phyloP scores from a whole-genome alignment of 2,329 filamentous ascomycete species.

The Monilinia fructicola region DNA sequence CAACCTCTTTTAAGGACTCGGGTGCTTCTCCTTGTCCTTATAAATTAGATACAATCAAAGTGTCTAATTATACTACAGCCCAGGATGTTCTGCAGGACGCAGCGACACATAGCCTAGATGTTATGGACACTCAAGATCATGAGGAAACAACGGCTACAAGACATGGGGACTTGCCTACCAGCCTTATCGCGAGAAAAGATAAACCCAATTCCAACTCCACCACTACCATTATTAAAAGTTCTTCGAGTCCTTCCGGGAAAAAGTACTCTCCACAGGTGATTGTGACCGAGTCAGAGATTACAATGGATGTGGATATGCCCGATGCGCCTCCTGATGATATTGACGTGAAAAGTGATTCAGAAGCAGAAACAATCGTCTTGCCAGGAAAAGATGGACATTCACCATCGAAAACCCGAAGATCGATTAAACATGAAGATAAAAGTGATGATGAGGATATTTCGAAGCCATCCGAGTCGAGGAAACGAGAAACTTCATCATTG shows the following conservation, averaged over 20 bases:
- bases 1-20: conserved; percentile 25
- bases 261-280: conserved; percentile 39
- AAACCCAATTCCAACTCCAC: conserved; percentile 28
- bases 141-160: conserved; percentile 32
- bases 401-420: conserved; percentile 61
- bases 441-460: conserved; percentile 53
- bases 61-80: conserved; percentile 37
- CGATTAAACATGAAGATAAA: conserved; percentile 62
- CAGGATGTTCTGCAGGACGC: conserved; percentile 39
- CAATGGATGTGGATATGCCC: conserved; percentile 32
- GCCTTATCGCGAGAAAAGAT: conserved; percentile 30
- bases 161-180: conserved; percentile 31
- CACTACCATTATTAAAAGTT: conserved; percentile 29
- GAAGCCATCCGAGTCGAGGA: conserved; percentile 28
- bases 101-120: conserved; percentile 38
- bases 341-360: conserved; percentile 60
- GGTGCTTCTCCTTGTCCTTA: conserved; percentile 41
- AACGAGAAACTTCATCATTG: conserved; percentile 13
- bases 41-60: conserved; percentile 37
- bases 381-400: conserved; percentile 64
- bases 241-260: conserved; percentile 36
- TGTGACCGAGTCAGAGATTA: conserved; percentile 24
- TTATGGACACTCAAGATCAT: conserved; percentile 39
- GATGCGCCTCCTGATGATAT: conserved; percentile 28
- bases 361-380: conserved; percentile 70